Percentiles rank a stretch among this genome's conserved stretches.
These are phyloP conservation scores for Teunomyces atbi DNA, from an alignment of 805 yeast genomes.

Conservation along the genomic window DNA sequence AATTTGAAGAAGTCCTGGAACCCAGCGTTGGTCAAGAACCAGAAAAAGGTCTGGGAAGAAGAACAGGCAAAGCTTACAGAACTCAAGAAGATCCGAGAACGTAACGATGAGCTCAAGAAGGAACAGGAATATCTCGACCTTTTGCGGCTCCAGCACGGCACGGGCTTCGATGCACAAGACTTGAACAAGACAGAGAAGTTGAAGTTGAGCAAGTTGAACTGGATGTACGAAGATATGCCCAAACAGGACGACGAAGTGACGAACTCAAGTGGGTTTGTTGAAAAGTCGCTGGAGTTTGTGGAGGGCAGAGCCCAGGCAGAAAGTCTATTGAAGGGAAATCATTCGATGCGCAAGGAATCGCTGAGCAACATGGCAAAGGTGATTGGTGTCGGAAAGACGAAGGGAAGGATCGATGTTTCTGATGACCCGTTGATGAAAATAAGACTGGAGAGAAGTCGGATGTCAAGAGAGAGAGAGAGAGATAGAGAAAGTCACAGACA, in stretches of 20 bases:
- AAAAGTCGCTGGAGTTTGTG: conserved; percentile 30
- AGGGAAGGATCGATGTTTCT: conserved; percentile 18
- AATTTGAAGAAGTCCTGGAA: conserved; percentile 96
- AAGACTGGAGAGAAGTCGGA: conserved; percentile 17
- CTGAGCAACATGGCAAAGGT: conserved; percentile 2
- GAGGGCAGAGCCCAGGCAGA: conserved; percentile 42
- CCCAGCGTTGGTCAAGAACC: conserved; percentile 83
- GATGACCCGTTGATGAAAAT: conserved; percentile 55
- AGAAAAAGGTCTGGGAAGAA: conserved; percentile 75
- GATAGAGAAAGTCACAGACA: conserved; percentile 6
- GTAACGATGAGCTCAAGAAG: conserved; percentile 59
- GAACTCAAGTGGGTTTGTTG: conserved; percentile 38
- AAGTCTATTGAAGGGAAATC: conserved; percentile 52
- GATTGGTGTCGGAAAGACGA: conserved; percentile 23
- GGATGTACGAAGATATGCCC: conserved; percentile 80
- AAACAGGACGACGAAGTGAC: conserved; percentile 17
- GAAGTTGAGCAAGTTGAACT: conserved; percentile 54
- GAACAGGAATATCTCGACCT: conserved; percentile 63
- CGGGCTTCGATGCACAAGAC: conserved; percentile 28
- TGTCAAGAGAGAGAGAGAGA: background rate
- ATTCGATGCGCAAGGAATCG: background rate
- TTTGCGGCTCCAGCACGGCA: conserved; percentile 43
- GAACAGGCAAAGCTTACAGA: conserved; percentile 81
- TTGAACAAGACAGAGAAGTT: conserved; percentile 23
- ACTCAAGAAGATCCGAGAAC: conserved; percentile 58